Evolutionary conservation across 208 protist genomes (phyloP).

Genomic region (Acanthamoeba healyi): DNA sequence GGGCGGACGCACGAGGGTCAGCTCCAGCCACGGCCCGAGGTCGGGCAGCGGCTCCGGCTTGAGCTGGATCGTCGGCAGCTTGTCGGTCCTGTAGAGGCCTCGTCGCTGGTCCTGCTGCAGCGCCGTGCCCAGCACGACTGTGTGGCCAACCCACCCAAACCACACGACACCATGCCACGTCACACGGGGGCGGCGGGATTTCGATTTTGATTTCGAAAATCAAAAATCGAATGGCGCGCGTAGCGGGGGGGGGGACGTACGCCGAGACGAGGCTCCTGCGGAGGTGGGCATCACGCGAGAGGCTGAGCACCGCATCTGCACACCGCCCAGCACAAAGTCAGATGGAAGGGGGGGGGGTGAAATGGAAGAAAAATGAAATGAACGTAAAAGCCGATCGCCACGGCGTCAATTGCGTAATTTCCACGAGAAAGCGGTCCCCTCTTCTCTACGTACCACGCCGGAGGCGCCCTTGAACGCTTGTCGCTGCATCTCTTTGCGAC

Average conservation of each 20-base stretch:
- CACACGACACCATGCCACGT: background rate
- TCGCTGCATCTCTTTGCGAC: background rate
- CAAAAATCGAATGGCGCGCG: background rate
- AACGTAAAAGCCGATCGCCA: no score
- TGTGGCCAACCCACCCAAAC: background rate
- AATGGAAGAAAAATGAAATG: background rate
- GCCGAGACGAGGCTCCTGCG: background rate
- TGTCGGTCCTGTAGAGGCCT: background rate
- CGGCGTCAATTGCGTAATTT: no score
- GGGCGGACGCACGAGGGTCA: slow-evolving; percentile 9
- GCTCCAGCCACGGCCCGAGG: slow-evolving; percentile 44
- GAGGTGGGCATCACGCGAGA: no score
- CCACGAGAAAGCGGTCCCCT: no score
- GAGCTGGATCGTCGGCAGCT: background rate
- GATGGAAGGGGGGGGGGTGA: background rate
- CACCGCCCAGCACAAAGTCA: background rate
- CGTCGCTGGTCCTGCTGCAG: slow-evolving; percentile 12
- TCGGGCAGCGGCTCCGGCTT: background rate
- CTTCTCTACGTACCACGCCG: background rate
- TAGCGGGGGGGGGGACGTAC: background rate
- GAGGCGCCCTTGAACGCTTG: background rate
- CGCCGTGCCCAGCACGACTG: background rate
- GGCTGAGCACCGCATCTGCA: background rate
- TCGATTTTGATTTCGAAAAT: no score
- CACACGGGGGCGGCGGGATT: no score